Evolutionary conservation across 1,284 basidiomycete species (phyloP).

Genomic region (Caloboletus inedulis): DNA sequence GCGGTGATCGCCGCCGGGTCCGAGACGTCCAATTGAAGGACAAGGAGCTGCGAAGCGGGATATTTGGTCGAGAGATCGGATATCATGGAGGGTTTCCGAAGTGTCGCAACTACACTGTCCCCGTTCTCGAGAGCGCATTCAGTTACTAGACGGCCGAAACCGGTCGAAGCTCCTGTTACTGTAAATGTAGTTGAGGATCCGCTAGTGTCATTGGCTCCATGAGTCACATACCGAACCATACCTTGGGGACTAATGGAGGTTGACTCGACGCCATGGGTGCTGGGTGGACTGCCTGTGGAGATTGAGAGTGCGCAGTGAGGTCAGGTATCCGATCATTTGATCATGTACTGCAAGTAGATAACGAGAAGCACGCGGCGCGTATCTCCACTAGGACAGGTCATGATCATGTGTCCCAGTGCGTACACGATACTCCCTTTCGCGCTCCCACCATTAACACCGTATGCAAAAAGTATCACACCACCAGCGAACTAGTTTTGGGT

Average conservation of each 20-base stretch:
- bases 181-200: background rate
- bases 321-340: background rate
- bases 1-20: conserved; percentile 16
- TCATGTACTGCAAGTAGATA: background rate
- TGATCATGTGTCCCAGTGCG: conserved; percentile 3
- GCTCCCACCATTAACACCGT: background rate
- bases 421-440: background rate
- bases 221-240: conserved; percentile 28
- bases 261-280: conserved; percentile 5
- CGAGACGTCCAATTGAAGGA: conserved; percentile 30
- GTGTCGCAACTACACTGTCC: conserved; percentile 33
- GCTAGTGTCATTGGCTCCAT: background rate
- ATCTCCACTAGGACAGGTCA: background rate
- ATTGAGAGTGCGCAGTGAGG: background rate
- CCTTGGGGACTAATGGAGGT: conserved; percentile 11
- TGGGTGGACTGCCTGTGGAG: background rate
- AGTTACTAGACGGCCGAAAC: conserved; percentile 28
- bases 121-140: conserved; percentile 29
- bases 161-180: conserved; percentile 35
- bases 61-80: conserved; percentile 25
- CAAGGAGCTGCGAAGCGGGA: conserved; percentile 21
- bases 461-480: background rate
- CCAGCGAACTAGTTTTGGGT: conserved; percentile 7
- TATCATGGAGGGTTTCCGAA: conserved; percentile 28
- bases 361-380: too few relatives aligned